Evolutionary conservation across 129 eudicot species (phyloP), one percentile per base, ranked within the genome.

Genomic region (Erigeron canadensis): DNA sequence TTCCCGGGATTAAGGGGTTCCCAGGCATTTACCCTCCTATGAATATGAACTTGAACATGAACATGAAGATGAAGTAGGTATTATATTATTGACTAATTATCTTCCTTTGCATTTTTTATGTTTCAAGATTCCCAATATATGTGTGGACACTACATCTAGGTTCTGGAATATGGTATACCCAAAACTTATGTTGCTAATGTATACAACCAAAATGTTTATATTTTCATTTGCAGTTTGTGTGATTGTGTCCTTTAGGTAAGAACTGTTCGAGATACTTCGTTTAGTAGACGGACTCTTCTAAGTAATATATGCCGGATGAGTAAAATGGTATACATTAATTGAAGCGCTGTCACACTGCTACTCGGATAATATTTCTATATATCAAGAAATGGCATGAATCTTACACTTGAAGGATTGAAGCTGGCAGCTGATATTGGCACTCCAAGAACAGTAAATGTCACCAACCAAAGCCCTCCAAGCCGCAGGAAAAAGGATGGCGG

Each of bases 391-490:
- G 34, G 34, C 34, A 28, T 28, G 34, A 28, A 6, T 55, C 50
- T 76, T 87, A 95, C 99, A 83, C 51, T 84, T 81, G 94, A 78
- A 71, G 99, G 99, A 81, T 84, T 95, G 75, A 95, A 95, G 72
- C 99, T 95, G 65, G 99, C 96, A 65, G 99, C 99, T 69, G 99
- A 96, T 66, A 95, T 78, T 11, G 97, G 99, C 37, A 81, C 73
- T 55, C 99, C 99, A 8, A 95, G 86, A 75, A 79, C 91, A 9
- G 91, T 88, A 72, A 95, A 90, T 42, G 99, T 95, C 38, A 80
- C 85, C 62, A 95, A 67, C 99, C 99, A 95, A 59, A 95, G 88
- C 16, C 96, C 93, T 39, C 99, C 99, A 70, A 95, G 96, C 16
- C 96, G 91, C 34, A 81, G 57, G 71, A 95, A 81, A 61, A 95